Evolutionary conservation across 2,329 filamentous ascomycete species (phyloP).

Genomic region (Penicillium oxalicum): DNA sequence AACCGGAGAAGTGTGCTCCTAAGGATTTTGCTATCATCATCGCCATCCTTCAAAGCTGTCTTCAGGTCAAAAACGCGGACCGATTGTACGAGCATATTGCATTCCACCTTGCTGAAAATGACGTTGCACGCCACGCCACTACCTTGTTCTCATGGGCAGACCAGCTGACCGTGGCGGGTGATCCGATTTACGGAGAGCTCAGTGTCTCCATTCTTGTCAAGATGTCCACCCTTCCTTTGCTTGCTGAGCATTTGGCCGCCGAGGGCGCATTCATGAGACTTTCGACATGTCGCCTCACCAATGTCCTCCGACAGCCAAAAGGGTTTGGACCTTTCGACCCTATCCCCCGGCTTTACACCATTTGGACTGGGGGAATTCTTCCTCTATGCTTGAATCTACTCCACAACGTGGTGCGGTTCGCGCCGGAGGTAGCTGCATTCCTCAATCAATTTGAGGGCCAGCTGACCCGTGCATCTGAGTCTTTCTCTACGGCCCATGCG

Average conservation of each 20-base stretch:
- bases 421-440: slow-evolving; percentile 77
- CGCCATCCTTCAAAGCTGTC: slow-evolving; percentile 76
- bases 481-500: slow-evolving; percentile 53
- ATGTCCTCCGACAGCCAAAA: slow-evolving; percentile 63
- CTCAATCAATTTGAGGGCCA: slow-evolving; percentile 84
- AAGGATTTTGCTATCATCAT: slow-evolving; percentile 83
- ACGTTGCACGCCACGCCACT: slow-evolving; percentile 71
- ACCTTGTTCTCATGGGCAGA: slow-evolving; percentile 94
- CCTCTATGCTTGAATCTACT: slow-evolving; percentile 86
- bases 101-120: slow-evolving; percentile 58
- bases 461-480: slow-evolving; percentile 63
- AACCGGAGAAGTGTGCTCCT: slow-evolving; percentile 58
- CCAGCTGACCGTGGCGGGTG: slow-evolving; percentile 66
- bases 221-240: slow-evolving; percentile 69
- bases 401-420: slow-evolving; percentile 70
- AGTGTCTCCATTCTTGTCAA: slow-evolving; percentile 82
- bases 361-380: slow-evolving; percentile 84
- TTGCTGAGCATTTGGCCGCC: slow-evolving; percentile 85
- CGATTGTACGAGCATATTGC: slow-evolving; percentile 66
- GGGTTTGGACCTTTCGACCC: slow-evolving; percentile 75
- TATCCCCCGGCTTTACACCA: slow-evolving; percentile 69
- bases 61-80: slow-evolving; percentile 70
- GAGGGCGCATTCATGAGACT: slow-evolving; percentile 77
- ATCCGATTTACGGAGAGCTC: slow-evolving; percentile 91
- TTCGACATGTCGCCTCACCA: slow-evolving; percentile 70